These are phyloP conservation scores for Microcera coccophila DNA, from an alignment of 2,329 filamentous ascomycete genomes.

Conservation along the genomic window DNA sequence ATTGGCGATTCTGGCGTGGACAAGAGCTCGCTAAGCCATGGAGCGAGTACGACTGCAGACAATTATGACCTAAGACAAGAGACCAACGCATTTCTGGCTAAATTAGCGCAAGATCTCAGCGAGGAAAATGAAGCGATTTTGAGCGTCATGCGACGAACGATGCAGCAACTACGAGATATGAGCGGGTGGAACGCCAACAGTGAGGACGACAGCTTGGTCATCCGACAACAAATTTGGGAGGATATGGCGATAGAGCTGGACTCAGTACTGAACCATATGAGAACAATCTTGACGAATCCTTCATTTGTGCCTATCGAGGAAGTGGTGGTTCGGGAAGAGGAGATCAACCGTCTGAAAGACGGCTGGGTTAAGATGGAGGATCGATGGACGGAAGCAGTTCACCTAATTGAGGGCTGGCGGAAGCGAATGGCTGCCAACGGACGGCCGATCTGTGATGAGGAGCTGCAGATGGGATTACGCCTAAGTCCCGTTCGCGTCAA, in stretches of 20 bases:
- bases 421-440: slow-evolving; percentile 71
- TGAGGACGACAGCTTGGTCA: slow-evolving; percentile 29
- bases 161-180: slow-evolving; percentile 67
- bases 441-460: slow-evolving; percentile 64
- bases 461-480: slow-evolving; percentile 64
- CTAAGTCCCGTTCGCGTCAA: slow-evolving; percentile 56
- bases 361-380: slow-evolving; percentile 93
- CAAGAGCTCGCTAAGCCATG: slow-evolving; percentile 33
- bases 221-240: slow-evolving; percentile 44
- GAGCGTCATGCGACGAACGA: slow-evolving; percentile 64
- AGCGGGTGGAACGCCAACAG: slow-evolving; percentile 50
- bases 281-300: slow-evolving; percentile 83
- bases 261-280: slow-evolving; percentile 72
- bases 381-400: slow-evolving; percentile 84
- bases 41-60: slow-evolving; percentile 30
- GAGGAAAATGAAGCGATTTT: slow-evolving; percentile 89
- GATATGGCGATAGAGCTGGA: slow-evolving; percentile 75
- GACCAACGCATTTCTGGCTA: slow-evolving; percentile 86
- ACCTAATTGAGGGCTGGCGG: slow-evolving; percentile 89
- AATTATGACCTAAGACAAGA: slow-evolving; percentile 74
- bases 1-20: slow-evolving; percentile 52
- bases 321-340: slow-evolving; percentile 85
- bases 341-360: slow-evolving; percentile 76
- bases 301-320: slow-evolving; percentile 96
- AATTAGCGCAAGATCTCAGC: slow-evolving; percentile 75